phyloP scores from a whole-genome alignment of 495 filamentous ascomycete species.

The Penicillium maclennaniae region DNA sequence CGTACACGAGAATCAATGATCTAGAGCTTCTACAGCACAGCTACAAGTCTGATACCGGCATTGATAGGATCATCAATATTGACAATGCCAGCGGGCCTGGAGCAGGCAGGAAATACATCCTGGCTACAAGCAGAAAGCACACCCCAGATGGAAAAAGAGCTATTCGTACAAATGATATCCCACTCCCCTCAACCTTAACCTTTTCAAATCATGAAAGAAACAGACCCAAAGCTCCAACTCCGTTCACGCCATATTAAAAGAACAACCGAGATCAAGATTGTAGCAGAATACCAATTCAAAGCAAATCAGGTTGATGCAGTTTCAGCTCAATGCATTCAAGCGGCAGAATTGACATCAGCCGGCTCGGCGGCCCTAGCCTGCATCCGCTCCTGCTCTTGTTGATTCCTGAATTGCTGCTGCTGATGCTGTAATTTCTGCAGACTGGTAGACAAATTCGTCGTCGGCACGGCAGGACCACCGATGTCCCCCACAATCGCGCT shows the following conservation, averaged over 20 bases:
- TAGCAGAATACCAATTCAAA: background rate
- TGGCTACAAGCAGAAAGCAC: background rate
- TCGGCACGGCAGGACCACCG: conserved; percentile 6
- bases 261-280: background rate
- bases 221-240: background rate
- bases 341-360: conserved; percentile 10
- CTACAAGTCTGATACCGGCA: too few species aligned
- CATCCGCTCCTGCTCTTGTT: conserved; percentile 22
- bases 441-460: conserved; percentile 19
- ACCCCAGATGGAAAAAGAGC: conserved; percentile 1
- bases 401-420: conserved; percentile 17
- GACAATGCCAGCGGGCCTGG: conserved; percentile 10
- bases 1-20: background rate
- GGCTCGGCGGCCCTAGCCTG: conserved; percentile 15
- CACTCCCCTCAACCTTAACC: background rate
- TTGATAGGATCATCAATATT: conserved; percentile 6
- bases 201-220: conserved; percentile 1
- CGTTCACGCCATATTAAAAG: conserved; percentile 1
- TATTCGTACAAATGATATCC: conserved; percentile 24
- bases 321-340: background rate
- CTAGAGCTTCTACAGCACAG: background rate
- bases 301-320: background rate
- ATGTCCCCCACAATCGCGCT: conserved; percentile 31
- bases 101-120: background rate
- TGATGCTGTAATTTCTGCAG: conserved; percentile 29